These are phyloP conservation scores for Eutypa lata DNA, from an alignment of 2,329 filamentous ascomycete species.

Conservation along the genomic window DNA sequence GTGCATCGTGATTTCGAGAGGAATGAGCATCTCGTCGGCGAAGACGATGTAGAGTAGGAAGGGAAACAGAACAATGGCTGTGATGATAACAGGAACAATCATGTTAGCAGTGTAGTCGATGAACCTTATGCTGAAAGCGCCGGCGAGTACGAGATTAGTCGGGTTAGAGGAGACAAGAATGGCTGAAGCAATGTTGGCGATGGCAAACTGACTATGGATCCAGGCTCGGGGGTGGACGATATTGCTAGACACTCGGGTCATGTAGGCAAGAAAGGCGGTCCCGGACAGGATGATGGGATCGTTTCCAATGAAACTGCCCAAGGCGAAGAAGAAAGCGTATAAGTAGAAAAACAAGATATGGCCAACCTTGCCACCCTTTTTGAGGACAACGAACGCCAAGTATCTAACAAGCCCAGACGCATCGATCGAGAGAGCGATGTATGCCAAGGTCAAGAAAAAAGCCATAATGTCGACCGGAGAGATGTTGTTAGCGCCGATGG, in stretches of 20 bases:
- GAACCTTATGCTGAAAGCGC: conserved; percentile 70
- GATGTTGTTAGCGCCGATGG: conserved; percentile 63
- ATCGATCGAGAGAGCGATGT: conserved; percentile 75
- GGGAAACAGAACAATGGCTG: conserved; percentile 65
- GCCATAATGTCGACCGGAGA: conserved; percentile 69
- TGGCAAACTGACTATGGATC: conserved; percentile 69
- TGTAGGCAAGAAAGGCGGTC: conserved; percentile 72
- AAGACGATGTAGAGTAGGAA: conserved; percentile 70
- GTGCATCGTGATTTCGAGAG: conserved; percentile 64
- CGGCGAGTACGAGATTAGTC: conserved; percentile 71
- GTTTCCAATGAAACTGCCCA: conserved; percentile 70
- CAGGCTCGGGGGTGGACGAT: conserved; percentile 69
- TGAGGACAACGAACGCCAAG: conserved; percentile 66
- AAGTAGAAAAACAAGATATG: conserved; percentile 69
- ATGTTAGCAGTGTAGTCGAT: conserved; percentile 75
- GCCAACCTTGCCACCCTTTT: conserved; percentile 65
- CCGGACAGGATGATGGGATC: conserved; percentile 74
- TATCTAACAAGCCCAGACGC: conserved; percentile 70
- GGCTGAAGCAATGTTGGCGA: conserved; percentile 72
- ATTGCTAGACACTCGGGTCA: conserved; percentile 72
- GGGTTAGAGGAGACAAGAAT: conserved; percentile 77
- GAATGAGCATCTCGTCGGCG: conserved; percentile 60
- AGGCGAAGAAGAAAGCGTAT: conserved; percentile 66
- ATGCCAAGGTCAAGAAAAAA: conserved; percentile 72
- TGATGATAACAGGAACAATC: conserved; percentile 69